Conservation (phyloP, 2,329 filamentous ascomycete species). For the Sporothrix luriei region DNA sequence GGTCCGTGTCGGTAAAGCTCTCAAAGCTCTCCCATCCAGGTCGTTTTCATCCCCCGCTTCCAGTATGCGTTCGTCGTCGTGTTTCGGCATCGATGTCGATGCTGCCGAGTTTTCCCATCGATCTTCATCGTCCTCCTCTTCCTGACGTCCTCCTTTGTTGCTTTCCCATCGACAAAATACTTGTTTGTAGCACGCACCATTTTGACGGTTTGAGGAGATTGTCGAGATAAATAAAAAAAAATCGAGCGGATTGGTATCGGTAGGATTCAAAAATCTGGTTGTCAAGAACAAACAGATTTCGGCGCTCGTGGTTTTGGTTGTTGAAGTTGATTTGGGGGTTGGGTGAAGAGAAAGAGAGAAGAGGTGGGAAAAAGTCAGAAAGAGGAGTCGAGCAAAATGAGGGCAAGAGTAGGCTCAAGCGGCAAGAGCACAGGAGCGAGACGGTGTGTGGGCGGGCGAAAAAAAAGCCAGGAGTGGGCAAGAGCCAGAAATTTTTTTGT, state of each 20-base stretch:
- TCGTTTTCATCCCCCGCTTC: neutral
- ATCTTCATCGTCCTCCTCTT: neutral
- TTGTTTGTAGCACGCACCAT: slow-evolving; percentile 61
- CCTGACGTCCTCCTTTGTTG: neutral
- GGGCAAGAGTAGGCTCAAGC: slow-evolving; percentile 9
- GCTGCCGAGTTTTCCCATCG: slow-evolving; percentile 17
- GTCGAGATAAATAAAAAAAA: slow-evolving; percentile 43
- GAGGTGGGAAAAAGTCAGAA: slow-evolving; percentile 38
- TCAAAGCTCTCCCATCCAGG: neutral
- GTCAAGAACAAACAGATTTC: slow-evolving; percentile 52
- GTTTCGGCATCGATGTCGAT: neutral
- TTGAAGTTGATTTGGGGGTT: neutral
- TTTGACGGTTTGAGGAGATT: slow-evolving; percentile 59
- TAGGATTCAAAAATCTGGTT: slow-evolving; percentile 54
- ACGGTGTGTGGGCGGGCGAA: slow-evolving; percentile 52
- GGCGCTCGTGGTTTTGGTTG: slow-evolving; percentile 48
- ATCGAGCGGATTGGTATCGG: slow-evolving; percentile 47
- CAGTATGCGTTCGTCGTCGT: neutral
- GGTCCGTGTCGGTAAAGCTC: neutral
- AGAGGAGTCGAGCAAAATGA: slow-evolving; percentile 40
- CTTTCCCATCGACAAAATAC: neutral
- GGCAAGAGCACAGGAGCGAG: slow-evolving; percentile 25
- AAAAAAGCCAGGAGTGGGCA: slow-evolving; percentile 30
- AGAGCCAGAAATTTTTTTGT: slow-evolving; percentile 32
- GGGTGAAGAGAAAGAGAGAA: slow-evolving; percentile 26